Conservation (phyloP, 305 asterid genomes). For the Solanum chacoense region DNA sequence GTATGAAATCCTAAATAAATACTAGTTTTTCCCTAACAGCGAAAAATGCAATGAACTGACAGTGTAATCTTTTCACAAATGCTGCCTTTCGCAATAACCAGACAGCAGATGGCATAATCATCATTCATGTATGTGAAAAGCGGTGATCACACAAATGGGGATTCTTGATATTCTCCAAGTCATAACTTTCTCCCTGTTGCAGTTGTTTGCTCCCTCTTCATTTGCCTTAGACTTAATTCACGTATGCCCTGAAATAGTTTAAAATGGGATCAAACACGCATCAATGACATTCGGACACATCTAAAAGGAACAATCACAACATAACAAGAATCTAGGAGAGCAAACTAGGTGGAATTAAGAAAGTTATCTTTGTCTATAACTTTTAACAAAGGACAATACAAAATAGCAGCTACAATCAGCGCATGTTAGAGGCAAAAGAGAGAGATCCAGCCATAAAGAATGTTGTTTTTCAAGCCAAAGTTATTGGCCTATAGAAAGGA, state of each 20-base stretch:
- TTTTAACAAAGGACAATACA: neutral
- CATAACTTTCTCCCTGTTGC: conserved; percentile 17
- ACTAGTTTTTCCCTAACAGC: conserved; percentile 1
- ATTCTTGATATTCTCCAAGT: conserved; percentile 6
- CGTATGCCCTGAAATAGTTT: conserved; percentile 27
- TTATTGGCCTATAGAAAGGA: neutral
- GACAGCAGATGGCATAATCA: conserved; percentile 3
- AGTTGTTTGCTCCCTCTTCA: conserved; percentile 15
- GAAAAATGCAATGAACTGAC: conserved; percentile 1
- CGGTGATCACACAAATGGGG: neutral
- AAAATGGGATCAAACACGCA: neutral
- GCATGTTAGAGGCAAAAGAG: neutral
- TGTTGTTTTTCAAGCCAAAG: neutral
- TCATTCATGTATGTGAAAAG: conserved; percentile 4
- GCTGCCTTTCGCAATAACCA: neutral
- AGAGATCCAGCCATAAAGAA: neutral
- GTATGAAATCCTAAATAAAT: conserved; percentile 1
- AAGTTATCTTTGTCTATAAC: neutral
- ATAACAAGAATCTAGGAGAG: neutral
- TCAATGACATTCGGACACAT: neutral
- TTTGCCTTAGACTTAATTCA: conserved; percentile 21
- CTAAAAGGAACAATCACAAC: neutral
- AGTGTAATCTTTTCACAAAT: neutral
- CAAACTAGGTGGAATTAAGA: neutral
- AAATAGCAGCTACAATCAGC: neutral